These are phyloP conservation scores for Penicillium corylophilum DNA, from an alignment of 2,329 filamentous ascomycete genomes.

Conservation along the genomic window DNA sequence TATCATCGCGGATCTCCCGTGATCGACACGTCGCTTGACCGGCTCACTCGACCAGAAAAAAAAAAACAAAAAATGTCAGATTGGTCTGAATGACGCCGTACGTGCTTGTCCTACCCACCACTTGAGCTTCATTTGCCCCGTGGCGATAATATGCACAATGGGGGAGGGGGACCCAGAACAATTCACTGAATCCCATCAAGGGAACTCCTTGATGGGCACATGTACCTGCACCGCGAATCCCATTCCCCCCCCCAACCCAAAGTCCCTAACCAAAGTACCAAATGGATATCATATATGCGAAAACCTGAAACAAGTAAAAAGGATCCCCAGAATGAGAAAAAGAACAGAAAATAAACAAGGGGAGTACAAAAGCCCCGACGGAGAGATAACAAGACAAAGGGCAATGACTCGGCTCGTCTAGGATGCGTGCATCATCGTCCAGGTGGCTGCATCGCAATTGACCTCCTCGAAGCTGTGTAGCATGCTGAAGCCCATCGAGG, in stretches of 20 bases:
- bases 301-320: background rate
- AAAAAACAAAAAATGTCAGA: conserved; percentile 7
- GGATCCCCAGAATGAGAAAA: background rate
- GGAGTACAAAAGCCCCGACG: background rate
- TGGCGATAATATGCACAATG: background rate
- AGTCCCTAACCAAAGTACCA: conserved; percentile 14
- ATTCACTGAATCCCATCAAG: background rate
- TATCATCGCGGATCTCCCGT: conserved; percentile 19
- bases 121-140: background rate
- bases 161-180: background rate
- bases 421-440: conserved; percentile 54
- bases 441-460: conserved; percentile 64
- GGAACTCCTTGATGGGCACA: background rate
- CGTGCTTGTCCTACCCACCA: conserved; percentile 15
- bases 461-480: conserved; percentile 81
- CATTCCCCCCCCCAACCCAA: too few relatives aligned
- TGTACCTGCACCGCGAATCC: conserved; percentile 12
- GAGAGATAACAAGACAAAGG: background rate
- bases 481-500: conserved; percentile 76
- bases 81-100: conserved; percentile 16
- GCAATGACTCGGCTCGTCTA: conserved; percentile 6
- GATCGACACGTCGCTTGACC: conserved; percentile 13
- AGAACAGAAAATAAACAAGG: conserved; percentile 3
- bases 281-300: conserved; percentile 26
- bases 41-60: background rate